A percentile compares a stretch with the other conserved stretches of the same genome.
These are phyloP conservation scores for Aureobasidium vineae DNA, from an alignment of 2,329 filamentous ascomycete genomes.

Conservation along the genomic window DNA sequence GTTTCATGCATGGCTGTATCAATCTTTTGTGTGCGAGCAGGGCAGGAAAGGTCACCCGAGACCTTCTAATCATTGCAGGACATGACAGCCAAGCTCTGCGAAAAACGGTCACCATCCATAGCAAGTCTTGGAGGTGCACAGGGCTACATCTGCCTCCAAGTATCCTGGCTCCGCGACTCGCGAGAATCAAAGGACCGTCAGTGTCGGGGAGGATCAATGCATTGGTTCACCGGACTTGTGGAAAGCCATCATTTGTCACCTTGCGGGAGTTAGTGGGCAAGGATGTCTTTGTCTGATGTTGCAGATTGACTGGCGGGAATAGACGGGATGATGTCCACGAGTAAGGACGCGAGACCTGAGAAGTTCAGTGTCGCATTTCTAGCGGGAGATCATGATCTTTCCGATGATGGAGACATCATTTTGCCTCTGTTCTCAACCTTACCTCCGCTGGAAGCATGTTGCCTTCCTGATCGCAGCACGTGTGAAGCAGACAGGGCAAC, in stretches of 20 bases:
- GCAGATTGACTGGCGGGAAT: neutral
- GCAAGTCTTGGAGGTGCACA: neutral
- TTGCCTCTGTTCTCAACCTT: neutral
- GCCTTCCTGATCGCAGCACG: neutral
- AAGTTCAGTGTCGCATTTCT: neutral
- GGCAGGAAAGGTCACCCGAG: neutral
- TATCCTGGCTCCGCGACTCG: neutral
- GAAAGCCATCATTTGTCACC: conserved; percentile 17
- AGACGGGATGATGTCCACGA: neutral
- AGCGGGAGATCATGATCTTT: neutral
- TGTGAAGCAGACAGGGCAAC: neutral
- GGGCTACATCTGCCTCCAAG: neutral
- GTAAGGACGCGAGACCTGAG: neutral
- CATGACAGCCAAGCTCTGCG: conserved; percentile 12
- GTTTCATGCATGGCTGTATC: neutral
- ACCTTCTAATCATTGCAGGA: neutral
- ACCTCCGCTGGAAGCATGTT: neutral
- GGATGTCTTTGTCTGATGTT: neutral
- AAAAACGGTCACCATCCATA: conserved; percentile 6
- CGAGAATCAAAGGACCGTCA: neutral
- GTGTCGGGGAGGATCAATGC: neutral
- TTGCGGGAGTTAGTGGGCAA: neutral
- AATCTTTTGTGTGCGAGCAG: neutral
- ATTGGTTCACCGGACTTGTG: neutral
- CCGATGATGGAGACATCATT: neutral